Evolutionary conservation across 2,329 filamentous ascomycete genomes (phyloP).

Genomic region (Sclerotinia sclerotiorum): DNA sequence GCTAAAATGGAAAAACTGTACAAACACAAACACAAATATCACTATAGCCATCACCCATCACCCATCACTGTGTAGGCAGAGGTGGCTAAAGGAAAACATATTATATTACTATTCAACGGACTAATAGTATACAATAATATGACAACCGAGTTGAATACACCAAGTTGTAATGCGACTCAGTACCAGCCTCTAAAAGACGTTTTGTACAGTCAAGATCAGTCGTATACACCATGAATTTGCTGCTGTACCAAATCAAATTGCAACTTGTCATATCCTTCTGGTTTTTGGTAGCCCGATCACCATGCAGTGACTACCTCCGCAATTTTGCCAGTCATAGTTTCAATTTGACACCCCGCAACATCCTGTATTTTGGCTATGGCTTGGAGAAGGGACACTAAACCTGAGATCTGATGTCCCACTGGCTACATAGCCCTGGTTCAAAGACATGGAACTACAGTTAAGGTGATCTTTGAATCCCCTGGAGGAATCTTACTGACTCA

Average conservation of each 20-base stretch:
- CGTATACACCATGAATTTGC: conserved; percentile 61
- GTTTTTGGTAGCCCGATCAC: too few species aligned
- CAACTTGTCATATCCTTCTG: conserved; percentile 55
- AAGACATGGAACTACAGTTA: too few species aligned
- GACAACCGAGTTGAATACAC: neutral
- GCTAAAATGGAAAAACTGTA: neutral
- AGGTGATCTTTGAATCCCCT: too few species aligned
- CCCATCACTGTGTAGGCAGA: too few species aligned
- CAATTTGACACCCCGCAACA: too few species aligned
- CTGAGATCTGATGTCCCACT: too few species aligned
- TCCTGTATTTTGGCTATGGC: too few species aligned
- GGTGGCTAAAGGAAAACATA: neutral
- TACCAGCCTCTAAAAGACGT: conserved; percentile 41
- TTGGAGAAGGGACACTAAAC: too few species aligned
- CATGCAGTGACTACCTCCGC: too few species aligned
- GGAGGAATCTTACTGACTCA: too few species aligned
- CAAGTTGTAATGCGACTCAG: neutral
- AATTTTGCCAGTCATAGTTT: too few species aligned
- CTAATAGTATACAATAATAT: neutral
- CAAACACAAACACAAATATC: neutral
- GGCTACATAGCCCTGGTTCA: too few species aligned
- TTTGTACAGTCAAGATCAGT: conserved; percentile 57
- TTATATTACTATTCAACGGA: neutral
- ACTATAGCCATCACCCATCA: neutral
- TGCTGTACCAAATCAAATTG: conserved; percentile 56